Evolutionary conservation across 2,329 filamentous ascomycete species (phyloP), one percentile per base, ranked within the genome.

Genomic region (Cercospora canescens): DNA sequence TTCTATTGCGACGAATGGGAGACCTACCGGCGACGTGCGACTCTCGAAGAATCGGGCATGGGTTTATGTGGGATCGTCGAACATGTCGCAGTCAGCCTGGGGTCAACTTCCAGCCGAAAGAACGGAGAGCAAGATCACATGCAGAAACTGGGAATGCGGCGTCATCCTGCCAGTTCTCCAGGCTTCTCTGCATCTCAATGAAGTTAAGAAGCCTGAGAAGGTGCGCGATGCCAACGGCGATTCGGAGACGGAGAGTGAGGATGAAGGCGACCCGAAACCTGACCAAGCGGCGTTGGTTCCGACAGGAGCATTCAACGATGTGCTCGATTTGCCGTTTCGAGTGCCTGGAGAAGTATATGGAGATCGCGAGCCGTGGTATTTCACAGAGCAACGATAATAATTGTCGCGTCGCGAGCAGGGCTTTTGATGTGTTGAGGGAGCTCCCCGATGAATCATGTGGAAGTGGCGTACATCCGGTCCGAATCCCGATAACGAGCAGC

Each of bases 141-240:
- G 91, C 78, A 88, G 91, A 62, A 99, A 98, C 77, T 98, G 94
- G 94, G 95, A 98, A 80, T 97, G 93, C 75, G 95, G 95, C 37
- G 91, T 99, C 1, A 73, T 98, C 11, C 34, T 69, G 48, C 67
- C 67, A 3, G 62, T 70, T 11, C 34, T 30, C 39, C 24, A 34
- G 18, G 3, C 37, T 26, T 50, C 24, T 24, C 24, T 6, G 34
- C 14, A 54, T n/a, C 7, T 30, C 35, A 41, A 37, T 21, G 54
- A 16, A 54, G 14, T 28, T 2, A 30, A 30, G 37, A 59, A 26
- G 18, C 45, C 37, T 30, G 24, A 18, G 50, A 63, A 63, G 16
- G 56, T 52, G 16, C 62, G 58, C 8, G 65, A 62, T 39, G 56
- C 52, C 26, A 64, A 65, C 34, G 67, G 65, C 24, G 66, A 69